Percentiles rank a stretch among this genome's conserved stretches.
phyloP scores from a whole-genome alignment of 257 asterid genomes.

The Handroanthus guayacan region DNA sequence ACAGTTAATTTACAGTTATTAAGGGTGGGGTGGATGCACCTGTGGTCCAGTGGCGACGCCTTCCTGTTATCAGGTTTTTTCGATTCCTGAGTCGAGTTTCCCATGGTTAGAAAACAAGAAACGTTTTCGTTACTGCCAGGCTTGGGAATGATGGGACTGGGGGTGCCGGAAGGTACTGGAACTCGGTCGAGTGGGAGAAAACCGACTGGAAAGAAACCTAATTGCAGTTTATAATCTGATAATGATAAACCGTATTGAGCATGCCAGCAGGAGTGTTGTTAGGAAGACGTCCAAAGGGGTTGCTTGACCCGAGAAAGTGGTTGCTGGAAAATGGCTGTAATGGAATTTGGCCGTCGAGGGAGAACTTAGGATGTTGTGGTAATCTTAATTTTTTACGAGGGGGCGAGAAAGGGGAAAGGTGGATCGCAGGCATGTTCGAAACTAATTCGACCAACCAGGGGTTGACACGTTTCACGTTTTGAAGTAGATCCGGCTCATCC shows the following conservation, averaged over 20 bases:
- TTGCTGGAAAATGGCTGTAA: constrained; percentile 56
- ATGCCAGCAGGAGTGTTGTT: constrained; percentile 92
- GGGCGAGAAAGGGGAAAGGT: constrained; percentile 75
- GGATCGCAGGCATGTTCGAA: constrained; percentile 71
- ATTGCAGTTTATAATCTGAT: constrained; percentile 61
- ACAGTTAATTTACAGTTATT: no score
- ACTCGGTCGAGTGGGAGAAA: constrained; percentile 47
- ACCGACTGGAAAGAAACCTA: constrained; percentile 55
- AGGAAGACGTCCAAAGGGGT: constrained; percentile 66
- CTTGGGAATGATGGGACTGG: constrained; percentile 36
- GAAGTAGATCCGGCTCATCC: constrained; percentile 95
- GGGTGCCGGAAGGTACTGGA: constrained; percentile 38
- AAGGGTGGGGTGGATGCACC: no score
- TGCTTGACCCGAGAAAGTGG: constrained; percentile 52
- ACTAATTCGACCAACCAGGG: constrained; percentile 91
- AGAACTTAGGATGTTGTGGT: constrained; percentile 61
- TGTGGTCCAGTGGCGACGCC: constrained; percentile 38
- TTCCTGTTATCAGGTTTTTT: constrained; percentile 46
- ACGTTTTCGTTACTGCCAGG: constrained; percentile 46
- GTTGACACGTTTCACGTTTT: constrained; percentile 81
- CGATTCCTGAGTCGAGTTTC: constrained; percentile 49
- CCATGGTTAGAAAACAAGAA: constrained; percentile 72
- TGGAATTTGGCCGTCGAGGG: constrained; percentile 60
- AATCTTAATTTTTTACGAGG: constrained; percentile 70
- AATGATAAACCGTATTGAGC: constrained; percentile 72